These are phyloP conservation scores for Fusarium citri DNA, from an alignment of 2,329 filamentous ascomycete genomes.

Conservation along the genomic window DNA sequence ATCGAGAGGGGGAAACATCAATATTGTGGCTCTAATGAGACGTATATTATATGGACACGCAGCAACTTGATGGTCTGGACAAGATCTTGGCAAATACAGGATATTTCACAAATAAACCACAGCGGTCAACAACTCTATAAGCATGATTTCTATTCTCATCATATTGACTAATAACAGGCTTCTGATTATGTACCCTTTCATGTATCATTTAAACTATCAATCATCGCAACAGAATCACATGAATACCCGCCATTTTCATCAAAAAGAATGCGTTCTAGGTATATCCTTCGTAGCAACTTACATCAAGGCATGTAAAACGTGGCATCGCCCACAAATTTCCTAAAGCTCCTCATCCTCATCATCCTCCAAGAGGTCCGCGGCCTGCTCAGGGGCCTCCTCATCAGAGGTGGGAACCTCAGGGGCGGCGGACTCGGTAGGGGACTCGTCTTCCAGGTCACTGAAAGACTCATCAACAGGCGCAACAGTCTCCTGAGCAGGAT, in stretches of 20 bases:
- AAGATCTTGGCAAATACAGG: background rate
- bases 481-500: constrained; percentile 8
- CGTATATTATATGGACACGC: constrained; percentile 13
- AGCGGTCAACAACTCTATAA: background rate
- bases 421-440: background rate
- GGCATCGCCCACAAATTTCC: constrained; percentile 20
- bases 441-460: background rate
- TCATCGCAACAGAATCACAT: constrained; percentile 30
- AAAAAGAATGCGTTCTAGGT: constrained; percentile 43
- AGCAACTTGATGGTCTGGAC: background rate
- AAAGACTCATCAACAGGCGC: background rate
- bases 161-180: constrained; percentile 30
- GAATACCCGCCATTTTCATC: constrained; percentile 35
- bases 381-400: constrained; percentile 4
- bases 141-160: constrained; percentile 37
- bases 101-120: constrained; percentile 7
- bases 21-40: constrained; percentile 8
- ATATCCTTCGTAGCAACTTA: constrained; percentile 46
- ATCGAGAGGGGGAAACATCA: background rate
- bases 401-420: constrained; percentile 4
- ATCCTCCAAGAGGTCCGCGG: constrained; percentile 4
- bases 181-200: constrained; percentile 41
- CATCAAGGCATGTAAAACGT: constrained; percentile 42
- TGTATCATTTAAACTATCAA: constrained; percentile 41
- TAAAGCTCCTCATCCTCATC: constrained; percentile 29